Evolutionary conservation across 768 basidiomycete species (phyloP), one percentile per base, ranked within the genome.

Genomic region (Rhodosporidiobolus odoratus): DNA sequence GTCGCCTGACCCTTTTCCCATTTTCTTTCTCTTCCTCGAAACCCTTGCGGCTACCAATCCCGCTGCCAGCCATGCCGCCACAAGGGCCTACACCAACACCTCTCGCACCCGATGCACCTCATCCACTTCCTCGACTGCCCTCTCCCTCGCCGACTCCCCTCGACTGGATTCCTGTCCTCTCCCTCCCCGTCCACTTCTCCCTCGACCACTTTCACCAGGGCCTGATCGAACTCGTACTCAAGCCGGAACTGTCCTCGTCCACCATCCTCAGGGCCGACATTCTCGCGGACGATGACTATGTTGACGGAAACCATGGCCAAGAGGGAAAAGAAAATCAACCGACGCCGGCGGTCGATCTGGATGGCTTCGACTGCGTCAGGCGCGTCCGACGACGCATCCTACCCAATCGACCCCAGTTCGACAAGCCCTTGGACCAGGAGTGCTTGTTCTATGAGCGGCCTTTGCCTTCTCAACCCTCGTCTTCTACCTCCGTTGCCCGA

Each of bases 201-300:
- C 53, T 34, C 40, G 59, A 57, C 10, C 60, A 65, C 69, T 71
- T 71, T 40, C 19, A 45, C 27, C 12, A 17, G 0, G 54, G 37
- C 2, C 59, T 71, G n/a, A 6, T 23, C 27, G 27, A 61, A 71
- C 82, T 95, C 25, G 82, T 92, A 12, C 84, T 89, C 45, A 92
- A 95, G 77, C 94, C 94, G 10, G 94, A 97, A 77, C 91, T 91
- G 78, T 95, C 94, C 77, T 92, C 91, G 0, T 89, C 90, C 0
- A 84, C 95, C 35, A 95, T 97, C 66, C 81, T 97, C 25, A 86
- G 94, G 3, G 89, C 92, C 0, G 90, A 95, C 47, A 84, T 84
- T 5, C 58, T 89, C 27, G 77, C 78, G 10, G 83, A 86, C 54
- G 73, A 78, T 37, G 48, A 59, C 38, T 17, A 66, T 35, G 15